A percentile compares a stretch with the other conserved stretches of the same genome.
Evolutionary conservation across 345 rosid genomes (phyloP).

Genomic region (Melastoma malabathricum): DNA sequence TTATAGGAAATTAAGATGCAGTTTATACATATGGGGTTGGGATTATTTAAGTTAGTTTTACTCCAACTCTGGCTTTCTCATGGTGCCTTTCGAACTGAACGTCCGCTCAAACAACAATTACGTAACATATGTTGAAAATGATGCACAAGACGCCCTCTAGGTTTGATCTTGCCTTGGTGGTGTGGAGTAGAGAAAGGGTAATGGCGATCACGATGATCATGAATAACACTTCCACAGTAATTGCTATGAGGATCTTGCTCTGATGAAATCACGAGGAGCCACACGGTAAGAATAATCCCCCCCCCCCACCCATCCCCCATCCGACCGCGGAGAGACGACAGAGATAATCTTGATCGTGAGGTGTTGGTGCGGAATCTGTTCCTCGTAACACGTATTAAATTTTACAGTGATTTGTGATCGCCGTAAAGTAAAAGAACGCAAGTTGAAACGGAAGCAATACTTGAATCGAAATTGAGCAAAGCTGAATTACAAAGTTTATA

Average conservation of each 20-base stretch:
- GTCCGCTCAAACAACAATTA: not conserved
- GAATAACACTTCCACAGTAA: constrained; percentile 33
- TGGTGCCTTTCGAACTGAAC: not conserved
- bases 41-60: too few relatives aligned
- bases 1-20: constrained; percentile 9
- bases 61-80: too few relatives aligned
- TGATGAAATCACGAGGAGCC: constrained; percentile 4
- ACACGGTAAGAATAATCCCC: too few relatives aligned
- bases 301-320: too few relatives aligned
- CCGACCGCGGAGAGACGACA: constrained; percentile 2
- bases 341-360: constrained; percentile 36
- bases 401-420: too few relatives aligned
- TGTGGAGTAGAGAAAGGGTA: constrained; percentile 26
- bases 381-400: too few relatives aligned
- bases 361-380: too few relatives aligned
- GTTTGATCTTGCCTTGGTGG: constrained; percentile 27
- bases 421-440: too few relatives aligned
- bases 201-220: constrained; percentile 20
- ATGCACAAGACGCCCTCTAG: constrained; percentile 31
- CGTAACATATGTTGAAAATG: constrained; percentile 42
- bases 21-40: not conserved
- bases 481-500: too few relatives aligned
- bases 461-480: too few relatives aligned
- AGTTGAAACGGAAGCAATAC: too few relatives aligned
- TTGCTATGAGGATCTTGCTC: constrained; percentile 14